Conservation (phyloP, 225 moss, liverwort and hornwort species). For the Sphagnum contortum region DNA sequence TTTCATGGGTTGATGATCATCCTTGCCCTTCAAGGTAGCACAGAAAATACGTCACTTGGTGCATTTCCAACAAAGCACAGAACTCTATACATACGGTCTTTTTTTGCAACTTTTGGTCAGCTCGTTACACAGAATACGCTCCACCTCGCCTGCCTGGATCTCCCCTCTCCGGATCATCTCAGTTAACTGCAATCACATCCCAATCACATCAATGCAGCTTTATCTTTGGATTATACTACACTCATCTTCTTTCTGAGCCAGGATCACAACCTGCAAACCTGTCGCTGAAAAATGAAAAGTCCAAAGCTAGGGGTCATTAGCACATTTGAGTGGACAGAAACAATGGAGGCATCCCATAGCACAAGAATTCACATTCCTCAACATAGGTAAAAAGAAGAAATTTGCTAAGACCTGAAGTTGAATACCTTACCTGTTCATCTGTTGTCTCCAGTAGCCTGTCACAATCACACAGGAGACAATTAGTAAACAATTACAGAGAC, state of each 20-base stretch:
- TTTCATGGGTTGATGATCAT: not conserved
- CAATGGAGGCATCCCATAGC: no score
- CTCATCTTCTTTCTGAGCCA: no score
- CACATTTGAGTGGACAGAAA: no score
- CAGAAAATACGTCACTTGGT: not conserved
- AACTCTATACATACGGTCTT: conserved; percentile 11
- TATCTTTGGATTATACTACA: no score
- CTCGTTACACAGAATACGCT: conserved; percentile 34
- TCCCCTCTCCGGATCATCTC: conserved; percentile 32
- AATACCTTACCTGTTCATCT: conserved; percentile 55
- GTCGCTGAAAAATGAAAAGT: no score
- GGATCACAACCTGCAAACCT: no score
- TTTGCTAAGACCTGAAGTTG: not conserved
- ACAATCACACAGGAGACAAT: conserved; percentile 8
- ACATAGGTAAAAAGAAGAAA: no score
- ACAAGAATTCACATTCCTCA: no score
- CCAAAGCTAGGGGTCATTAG: no score
- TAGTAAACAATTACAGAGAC: not conserved
- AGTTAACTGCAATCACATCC: conserved; percentile 16
- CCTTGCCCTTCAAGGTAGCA: not conserved
- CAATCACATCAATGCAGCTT: no score
- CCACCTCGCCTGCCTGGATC: conserved; percentile 29
- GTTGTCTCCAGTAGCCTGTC: conserved; percentile 72
- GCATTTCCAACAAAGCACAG: not conserved
- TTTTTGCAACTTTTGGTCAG: conserved; percentile 30